These are phyloP conservation scores for Graphiopsis chlorocephala DNA, from an alignment of 2,329 filamentous ascomycete species.

Conservation along the genomic window DNA sequence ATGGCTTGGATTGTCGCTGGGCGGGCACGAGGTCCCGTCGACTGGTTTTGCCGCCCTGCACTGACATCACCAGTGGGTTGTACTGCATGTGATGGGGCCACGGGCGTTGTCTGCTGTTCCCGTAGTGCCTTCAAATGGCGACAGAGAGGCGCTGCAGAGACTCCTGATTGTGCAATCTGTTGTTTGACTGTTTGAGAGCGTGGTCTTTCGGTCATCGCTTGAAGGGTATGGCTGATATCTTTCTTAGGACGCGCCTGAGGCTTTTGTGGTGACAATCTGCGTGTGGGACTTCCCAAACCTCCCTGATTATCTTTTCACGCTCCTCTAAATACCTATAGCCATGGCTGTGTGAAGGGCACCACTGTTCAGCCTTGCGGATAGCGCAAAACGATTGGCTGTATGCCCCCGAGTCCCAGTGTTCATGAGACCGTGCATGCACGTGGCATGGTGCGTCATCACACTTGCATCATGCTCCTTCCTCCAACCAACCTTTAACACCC, in stretches of 20 bases:
- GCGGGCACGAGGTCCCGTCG: neutral
- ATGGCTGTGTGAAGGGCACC: neutral
- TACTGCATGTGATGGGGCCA: neutral
- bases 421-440: neutral
- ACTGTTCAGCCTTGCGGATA: neutral
- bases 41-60: neutral
- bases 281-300: slow-evolving; percentile 3
- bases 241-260: neutral
- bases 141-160: neutral
- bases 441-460: neutral
- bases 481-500: neutral
- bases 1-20: neutral
- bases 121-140: neutral
- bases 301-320: neutral
- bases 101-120: neutral
- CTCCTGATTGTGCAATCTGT: neutral
- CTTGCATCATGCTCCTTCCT: neutral
- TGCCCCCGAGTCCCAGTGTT: neutral
- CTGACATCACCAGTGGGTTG: neutral
- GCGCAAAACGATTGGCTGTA: too few relatives aligned
- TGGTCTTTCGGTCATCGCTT: neutral
- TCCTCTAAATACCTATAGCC: neutral
- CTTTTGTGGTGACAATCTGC: neutral
- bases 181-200: neutral
- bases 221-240: neutral